These are phyloP conservation scores for Boletus semigastroideus DNA, from an alignment of 1,284 basidiomycete genomes.

Conservation along the genomic window DNA sequence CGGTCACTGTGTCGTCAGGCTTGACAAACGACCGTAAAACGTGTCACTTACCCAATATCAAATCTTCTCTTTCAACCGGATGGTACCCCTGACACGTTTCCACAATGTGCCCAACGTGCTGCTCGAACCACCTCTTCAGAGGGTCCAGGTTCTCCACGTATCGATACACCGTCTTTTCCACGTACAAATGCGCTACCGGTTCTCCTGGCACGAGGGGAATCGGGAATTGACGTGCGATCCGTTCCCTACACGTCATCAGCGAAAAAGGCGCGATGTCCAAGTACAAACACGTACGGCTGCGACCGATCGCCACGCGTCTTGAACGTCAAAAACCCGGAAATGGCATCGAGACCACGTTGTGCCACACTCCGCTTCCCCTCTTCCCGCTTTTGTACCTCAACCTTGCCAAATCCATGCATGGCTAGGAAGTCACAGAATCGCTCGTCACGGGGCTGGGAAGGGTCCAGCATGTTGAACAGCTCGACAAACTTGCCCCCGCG, in stretches of 20 bases:
- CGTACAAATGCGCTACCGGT: constrained; percentile 62
- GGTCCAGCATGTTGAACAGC: constrained; percentile 64
- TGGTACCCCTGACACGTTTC: constrained; percentile 53
- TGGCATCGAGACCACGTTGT: constrained; percentile 55
- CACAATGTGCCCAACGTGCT: constrained; percentile 64
- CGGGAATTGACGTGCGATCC: constrained; percentile 53
- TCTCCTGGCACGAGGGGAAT: constrained; percentile 62
- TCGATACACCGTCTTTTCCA: constrained; percentile 66
- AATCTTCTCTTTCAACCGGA: constrained; percentile 64
- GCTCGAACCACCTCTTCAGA: constrained; percentile 70
- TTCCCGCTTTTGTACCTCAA: constrained; percentile 44
- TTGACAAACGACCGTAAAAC: not conserved
- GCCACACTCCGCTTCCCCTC: constrained; percentile 55
- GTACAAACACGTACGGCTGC: constrained; percentile 34
- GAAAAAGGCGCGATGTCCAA: constrained; percentile 1
- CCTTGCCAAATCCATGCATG: constrained; percentile 54
- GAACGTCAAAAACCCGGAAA: constrained; percentile 52
- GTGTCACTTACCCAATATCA: constrained; percentile 57
- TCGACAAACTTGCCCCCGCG: constrained; percentile 59
- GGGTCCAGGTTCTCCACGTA: constrained; percentile 61
- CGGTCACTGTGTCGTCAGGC: constrained; percentile 52
- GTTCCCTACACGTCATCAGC: constrained; percentile 37
- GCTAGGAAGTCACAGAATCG: constrained; percentile 43
- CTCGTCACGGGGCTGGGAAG: constrained; percentile 38
- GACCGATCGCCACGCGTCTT: constrained; percentile 37